Conservation (phyloP, 1,284 basidiomycete species). For the Thelephora terrestris region DNA sequence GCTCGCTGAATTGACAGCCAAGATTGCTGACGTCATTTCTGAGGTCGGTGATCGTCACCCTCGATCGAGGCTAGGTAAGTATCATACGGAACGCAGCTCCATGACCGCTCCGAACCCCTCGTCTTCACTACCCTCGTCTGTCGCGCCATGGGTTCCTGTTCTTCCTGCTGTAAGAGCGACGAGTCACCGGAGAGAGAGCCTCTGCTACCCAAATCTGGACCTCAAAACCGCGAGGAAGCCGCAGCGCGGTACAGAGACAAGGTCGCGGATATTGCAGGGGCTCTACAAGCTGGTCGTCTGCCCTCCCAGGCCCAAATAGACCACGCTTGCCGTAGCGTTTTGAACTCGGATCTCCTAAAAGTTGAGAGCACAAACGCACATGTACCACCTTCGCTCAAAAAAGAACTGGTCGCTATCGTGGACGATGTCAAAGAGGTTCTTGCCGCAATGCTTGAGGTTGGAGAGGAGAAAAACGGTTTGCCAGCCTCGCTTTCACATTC, state of each 20-base stretch:
- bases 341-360: conserved; percentile 28
- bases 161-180: conserved; percentile 9
- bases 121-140: background rate
- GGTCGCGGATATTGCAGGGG: conserved; percentile 30
- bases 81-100: no score
- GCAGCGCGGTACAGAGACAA: conserved; percentile 20
- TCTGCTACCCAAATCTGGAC: conserved; percentile 5
- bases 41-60: no score
- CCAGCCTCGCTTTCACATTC: background rate
- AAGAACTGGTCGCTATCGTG: conserved; percentile 25
- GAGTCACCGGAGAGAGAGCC: conserved; percentile 6
- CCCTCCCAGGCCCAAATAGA: conserved; percentile 37
- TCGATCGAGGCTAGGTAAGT: no score
- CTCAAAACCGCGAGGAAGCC: background rate
- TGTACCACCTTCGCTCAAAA: conserved; percentile 23
- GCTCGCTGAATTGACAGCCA: no score
- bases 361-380: conserved; percentile 6
- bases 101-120: no score
- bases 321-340: conserved; percentile 19
- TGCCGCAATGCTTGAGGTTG: conserved; percentile 29
- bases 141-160: conserved; percentile 8
- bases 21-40: no score
- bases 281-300: conserved; percentile 35
- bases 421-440: conserved; percentile 24
- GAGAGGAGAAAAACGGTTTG: conserved; percentile 41